Percentiles rank a stretch among this genome's conserved stretches.
These are phyloP conservation scores for Termitomyces sp. DNA, from an alignment of 768 basidiomycete species.

Conservation along the genomic window DNA sequence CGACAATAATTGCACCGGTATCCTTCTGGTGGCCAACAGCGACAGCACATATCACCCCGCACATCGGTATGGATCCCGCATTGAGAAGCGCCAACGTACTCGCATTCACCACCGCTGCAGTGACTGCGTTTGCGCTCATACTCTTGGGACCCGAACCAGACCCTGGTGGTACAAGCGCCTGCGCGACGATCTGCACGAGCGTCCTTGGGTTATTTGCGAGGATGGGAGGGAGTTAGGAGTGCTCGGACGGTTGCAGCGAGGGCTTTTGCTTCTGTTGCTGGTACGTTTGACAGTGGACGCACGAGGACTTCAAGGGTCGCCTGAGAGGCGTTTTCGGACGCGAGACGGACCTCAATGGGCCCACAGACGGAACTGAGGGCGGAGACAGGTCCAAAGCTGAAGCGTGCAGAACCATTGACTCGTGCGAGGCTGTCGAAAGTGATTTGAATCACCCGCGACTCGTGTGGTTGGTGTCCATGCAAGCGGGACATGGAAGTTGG, in stretches of 20 bases:
- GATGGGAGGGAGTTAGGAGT: constrained; percentile 57
- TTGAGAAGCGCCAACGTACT: constrained; percentile 63
- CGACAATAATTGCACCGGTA: constrained; percentile 35
- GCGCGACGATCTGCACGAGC: constrained; percentile 73
- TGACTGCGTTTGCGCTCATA: constrained; percentile 29
- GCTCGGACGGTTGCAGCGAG: constrained; percentile 48
- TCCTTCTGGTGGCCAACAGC: constrained; percentile 38
- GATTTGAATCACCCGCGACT: constrained; percentile 37
- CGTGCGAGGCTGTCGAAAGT: constrained; percentile 58
- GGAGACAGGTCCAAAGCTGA: constrained; percentile 46
- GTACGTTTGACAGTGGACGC: constrained; percentile 61
- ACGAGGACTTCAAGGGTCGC: constrained; percentile 72
- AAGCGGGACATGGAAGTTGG: constrained; percentile 2
- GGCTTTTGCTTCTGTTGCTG: constrained; percentile 65
- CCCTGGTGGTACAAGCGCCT: constrained; percentile 36
- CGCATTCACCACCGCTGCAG: constrained; percentile 68
- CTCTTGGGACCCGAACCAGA: background rate
- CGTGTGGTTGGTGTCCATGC: constrained; percentile 17
- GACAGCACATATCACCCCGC: constrained; percentile 68
- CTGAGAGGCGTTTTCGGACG: constrained; percentile 63
- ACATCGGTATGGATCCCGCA: constrained; percentile 67
- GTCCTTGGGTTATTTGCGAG: constrained; percentile 66
- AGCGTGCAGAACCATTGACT: constrained; percentile 73
- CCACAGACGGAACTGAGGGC: constrained; percentile 75
- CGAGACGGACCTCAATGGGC: constrained; percentile 70